Evolutionary conservation across 1,284 basidiomycete genomes (phyloP), one percentile per base, ranked within the genome.

Genomic region (Anthracocystis walkeri): DNA sequence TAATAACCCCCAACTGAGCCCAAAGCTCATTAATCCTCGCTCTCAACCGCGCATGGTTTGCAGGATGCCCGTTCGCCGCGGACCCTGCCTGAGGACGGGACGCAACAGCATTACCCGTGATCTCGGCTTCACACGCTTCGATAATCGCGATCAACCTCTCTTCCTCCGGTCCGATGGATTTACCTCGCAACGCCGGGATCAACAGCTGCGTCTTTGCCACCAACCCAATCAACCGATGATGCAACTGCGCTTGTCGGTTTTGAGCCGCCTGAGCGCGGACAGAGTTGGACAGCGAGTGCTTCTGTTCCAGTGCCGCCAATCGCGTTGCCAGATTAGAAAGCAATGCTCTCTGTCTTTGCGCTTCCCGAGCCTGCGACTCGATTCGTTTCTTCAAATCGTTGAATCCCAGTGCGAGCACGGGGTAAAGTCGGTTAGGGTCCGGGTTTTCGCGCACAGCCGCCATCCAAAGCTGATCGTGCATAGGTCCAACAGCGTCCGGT

Each of bases 11-110:
- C n/a, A 84, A 58, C 58, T 76, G 72, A 4, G 82, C 81, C 83
- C 83, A 84, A 11, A 84, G 80, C 63, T 84, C 82, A 64, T 84
- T 82, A 27, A 84, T 60, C 42, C 75, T 77, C 23, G 80, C 77
- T n/a, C 80, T 48, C 49, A 84, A 57, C 7, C 75, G 55, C 10
- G 63, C 69, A 18, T 73, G 63, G 35, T 65, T 68, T 11, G 50
- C 65, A 1, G 55, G 44, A 40, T 52, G 49, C 35, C 35, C 35
- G 52, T 41, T 21, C 11, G 40, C 50, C 11, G 50, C 50, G 4
- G 42, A 38, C 35, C 35, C 23, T 8, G 42, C 42, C 8, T 21
- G 31, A 25, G 2, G 44, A 16, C 42, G 61, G 18, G 62, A 53
- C 16, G 52, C 46, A 16, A 51, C 53, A 2, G 44, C 58, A 31